Evolutionary conservation across 805 yeast species (phyloP).

Genomic region (Trichomonascus vanleenenianus): DNA sequence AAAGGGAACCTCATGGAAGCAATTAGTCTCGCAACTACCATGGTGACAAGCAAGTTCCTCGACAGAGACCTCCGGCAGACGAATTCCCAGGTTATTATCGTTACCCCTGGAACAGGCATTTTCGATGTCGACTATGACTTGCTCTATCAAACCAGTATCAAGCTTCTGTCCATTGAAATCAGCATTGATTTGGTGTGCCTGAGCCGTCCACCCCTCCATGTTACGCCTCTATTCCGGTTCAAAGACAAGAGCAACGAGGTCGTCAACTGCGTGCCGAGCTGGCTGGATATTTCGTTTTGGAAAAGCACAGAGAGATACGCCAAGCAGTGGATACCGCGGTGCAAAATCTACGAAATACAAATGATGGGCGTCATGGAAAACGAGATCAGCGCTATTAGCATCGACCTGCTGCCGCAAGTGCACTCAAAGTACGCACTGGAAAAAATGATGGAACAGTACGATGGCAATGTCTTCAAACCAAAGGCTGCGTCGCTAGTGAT

Average conservation of each 20-base stretch:
- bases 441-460: slow-evolving; percentile 64
- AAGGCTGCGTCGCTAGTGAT: slow-evolving; percentile 10
- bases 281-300: slow-evolving; percentile 95
- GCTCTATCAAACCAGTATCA: slow-evolving; percentile 64
- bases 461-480: slow-evolving; percentile 44
- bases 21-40: slow-evolving; percentile 70
- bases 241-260: slow-evolving; percentile 14
- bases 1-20: slow-evolving; percentile 89
- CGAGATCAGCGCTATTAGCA: slow-evolving; percentile 62
- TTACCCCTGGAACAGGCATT: slow-evolving; percentile 89
- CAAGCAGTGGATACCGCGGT: slow-evolving; percentile 77
- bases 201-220: slow-evolving; percentile 85
- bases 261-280: slow-evolving; percentile 75
- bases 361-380: slow-evolving; percentile 98
- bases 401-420: slow-evolving; percentile 45
- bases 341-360: slow-evolving; percentile 89
- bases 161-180: slow-evolving; percentile 68
- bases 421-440: slow-evolving; percentile 33
- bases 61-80: slow-evolving; percentile 86
- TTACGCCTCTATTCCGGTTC: slow-evolving; percentile 81
- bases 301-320: slow-evolving; percentile 42
- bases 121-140: slow-evolving; percentile 84
- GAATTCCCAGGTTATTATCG: slow-evolving; percentile 77
- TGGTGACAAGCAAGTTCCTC: slow-evolving; percentile 66
- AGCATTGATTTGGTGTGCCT: slow-evolving; percentile 85